Conservation (phyloP, 495 filamentous ascomycete genomes). For the Niebla homalea region DNA sequence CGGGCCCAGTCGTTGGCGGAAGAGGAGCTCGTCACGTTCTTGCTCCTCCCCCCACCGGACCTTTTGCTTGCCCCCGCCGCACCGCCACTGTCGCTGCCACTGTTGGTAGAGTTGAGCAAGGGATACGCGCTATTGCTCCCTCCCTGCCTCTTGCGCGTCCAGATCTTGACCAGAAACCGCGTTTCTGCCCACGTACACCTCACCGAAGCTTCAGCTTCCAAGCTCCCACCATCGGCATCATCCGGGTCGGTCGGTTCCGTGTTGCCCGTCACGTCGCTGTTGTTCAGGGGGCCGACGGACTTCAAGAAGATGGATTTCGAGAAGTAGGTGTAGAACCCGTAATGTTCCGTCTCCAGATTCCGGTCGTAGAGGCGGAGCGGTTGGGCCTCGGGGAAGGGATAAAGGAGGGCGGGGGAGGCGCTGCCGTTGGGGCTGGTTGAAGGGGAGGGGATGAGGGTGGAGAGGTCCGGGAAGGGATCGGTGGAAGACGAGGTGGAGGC, state of each 20-base stretch:
- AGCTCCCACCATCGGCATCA: slow-evolving; percentile 54
- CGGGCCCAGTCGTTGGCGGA: slow-evolving; percentile 40
- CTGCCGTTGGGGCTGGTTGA: slow-evolving; percentile 48
- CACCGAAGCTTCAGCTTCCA: slow-evolving; percentile 43
- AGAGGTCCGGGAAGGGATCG: slow-evolving; percentile 33
- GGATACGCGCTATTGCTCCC: slow-evolving; percentile 5
- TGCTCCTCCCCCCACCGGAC: neutral
- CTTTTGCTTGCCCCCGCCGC: neutral
- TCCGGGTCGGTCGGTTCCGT: slow-evolving; percentile 21
- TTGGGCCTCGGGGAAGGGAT: slow-evolving; percentile 54
- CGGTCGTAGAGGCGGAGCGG: slow-evolving; percentile 79
- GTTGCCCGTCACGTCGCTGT: slow-evolving; percentile 15
- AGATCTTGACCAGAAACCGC: slow-evolving; percentile 80
- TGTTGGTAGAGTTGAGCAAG: slow-evolving; percentile 9
- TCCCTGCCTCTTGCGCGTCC: slow-evolving; percentile 49
- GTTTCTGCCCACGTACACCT: slow-evolving; percentile 74
- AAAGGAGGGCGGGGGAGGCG: slow-evolving; percentile 56
- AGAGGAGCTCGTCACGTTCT: slow-evolving; percentile 21
- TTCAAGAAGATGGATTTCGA: slow-evolving; percentile 74
- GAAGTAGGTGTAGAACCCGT: slow-evolving; percentile 88
- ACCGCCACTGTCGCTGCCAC: slow-evolving; percentile 8
- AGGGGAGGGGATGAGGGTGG: slow-evolving; percentile 46
- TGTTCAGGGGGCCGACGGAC: slow-evolving; percentile 30
- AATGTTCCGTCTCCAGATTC: slow-evolving; percentile 67
- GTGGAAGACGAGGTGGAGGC: slow-evolving; percentile 11